Base-by-base conservation (phyloP, 495 filamentous ascomycete genomes). In the Podospora didyma region DNA sequence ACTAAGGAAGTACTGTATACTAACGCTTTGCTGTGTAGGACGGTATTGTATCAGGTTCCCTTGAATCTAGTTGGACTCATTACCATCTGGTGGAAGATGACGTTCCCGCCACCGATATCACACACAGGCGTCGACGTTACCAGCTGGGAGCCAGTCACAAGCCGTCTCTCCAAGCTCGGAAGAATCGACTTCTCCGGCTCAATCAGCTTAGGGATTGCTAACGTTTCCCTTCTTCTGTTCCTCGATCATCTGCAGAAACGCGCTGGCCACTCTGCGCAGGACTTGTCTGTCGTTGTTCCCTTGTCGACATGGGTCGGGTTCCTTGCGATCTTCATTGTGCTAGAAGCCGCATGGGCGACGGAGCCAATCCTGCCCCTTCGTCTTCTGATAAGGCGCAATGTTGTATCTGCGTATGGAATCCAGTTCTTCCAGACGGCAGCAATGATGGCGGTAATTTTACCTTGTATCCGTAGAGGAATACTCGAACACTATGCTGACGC, bases 141-240 rank as follows among this genome's bases (percentile, higher is more conserved):
- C n/a, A n/a, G 31, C 0, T 7, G 24, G 3, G 35, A 17, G 3
- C 1, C 7, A 2, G 24, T 31, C n/a, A 14, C 41, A n/a, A 19
- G 34, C 16, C 34, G 31, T 2, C 45, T 16, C 31, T 58, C 59
- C 10, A 61, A 58, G 12, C 50, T 61, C 23, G 16, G 10, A 6
- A 52, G 59, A 31, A 58, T 61, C n/a, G 59, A 61, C 49, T 57
- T 61, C 16, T 23, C 59, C 17, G 59, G 59, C 17, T 61, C 59
- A 16, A 20, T 49, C 7, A 54, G 22, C 12, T 28, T 61, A 6
- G 59, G 47, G 0, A 34, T 61, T 3, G 49, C 59, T 34, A 61
- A 61, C 20, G 35, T 57, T 16, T 57, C 59, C 0, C 5, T 61
- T 0, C 54, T 58, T 6, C 44, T 61, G n/a, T 45, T 61, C n/a